Evolutionary conservation across 345 rosid genomes (phyloP).

Genomic region (Gossypium thurberi): DNA sequence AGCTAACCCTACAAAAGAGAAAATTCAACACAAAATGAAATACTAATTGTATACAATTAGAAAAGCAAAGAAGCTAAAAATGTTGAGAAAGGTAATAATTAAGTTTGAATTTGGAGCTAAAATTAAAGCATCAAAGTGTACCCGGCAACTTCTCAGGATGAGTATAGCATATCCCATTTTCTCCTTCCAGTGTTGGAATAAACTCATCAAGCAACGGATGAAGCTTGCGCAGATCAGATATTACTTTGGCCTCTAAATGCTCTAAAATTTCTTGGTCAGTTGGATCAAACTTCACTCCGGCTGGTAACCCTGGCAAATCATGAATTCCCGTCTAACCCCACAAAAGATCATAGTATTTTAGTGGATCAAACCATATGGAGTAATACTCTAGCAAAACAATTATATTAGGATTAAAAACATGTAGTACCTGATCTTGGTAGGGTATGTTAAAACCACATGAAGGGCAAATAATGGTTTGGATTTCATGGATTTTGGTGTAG

Average conservation of each 20-base stretch:
- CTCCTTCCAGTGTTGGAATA: conserved; percentile 80
- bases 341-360: conserved; percentile 19
- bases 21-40: neutral
- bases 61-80: neutral
- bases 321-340: conserved; percentile 50
- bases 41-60: neutral
- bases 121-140: conserved; percentile 11
- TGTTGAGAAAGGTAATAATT: neutral
- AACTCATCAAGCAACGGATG: conserved; percentile 87
- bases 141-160: conserved; percentile 96
- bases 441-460: conserved; percentile 66
- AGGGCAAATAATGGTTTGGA: conserved; percentile 43
- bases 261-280: conserved; percentile 81
- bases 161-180: conserved; percentile 87
- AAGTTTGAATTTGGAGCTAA: neutral
- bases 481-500: conserved; percentile 18
- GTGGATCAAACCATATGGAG: neutral
- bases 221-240: conserved; percentile 44
- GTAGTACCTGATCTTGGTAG: conserved; percentile 55
- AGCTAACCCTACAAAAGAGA: neutral
- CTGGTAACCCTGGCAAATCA: conserved; percentile 81
- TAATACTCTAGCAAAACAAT: neutral
- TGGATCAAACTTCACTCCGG: conserved; percentile 93
- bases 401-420: neutral
- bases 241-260: conserved; percentile 71